Percentiles rank a stretch among this genome's conserved stretches.
Evolutionary conservation across 192 early-diverging fungal species (phyloP).

Genomic region (Coemansia sp.): DNA sequence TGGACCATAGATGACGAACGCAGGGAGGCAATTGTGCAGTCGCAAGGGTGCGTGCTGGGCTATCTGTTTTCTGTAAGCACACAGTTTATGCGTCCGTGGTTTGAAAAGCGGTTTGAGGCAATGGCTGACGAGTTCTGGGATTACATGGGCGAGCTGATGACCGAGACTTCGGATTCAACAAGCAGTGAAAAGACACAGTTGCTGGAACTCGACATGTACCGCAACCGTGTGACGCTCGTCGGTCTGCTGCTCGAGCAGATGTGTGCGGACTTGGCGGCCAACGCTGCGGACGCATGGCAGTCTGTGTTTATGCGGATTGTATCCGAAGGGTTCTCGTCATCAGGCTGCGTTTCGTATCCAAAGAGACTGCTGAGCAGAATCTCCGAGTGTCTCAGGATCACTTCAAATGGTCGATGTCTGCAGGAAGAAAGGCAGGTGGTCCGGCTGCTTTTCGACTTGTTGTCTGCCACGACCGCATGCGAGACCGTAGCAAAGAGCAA

Average conservation of each 20-base stretch:
- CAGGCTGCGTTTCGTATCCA: conserved; percentile 7
- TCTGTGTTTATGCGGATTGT: conserved; percentile 28
- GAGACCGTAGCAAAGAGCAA: conserved; percentile 5
- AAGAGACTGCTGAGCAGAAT: conserved; percentile 2
- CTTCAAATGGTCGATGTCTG: conserved; percentile 6
- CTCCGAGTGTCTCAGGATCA: background rate
- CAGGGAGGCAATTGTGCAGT: conserved; percentile 18
- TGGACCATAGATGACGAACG: conserved; percentile 40
- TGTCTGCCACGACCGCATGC: conserved; percentile 7
- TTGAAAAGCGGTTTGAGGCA: conserved; percentile 9
- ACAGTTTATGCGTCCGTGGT: conserved; percentile 42
- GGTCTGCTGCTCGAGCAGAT: conserved; percentile 41
- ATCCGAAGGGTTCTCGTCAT: background rate
- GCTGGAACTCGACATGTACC: conserved; percentile 37
- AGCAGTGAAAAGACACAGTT: background rate
- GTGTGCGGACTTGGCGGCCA: conserved; percentile 26
- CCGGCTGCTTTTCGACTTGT: conserved; percentile 22
- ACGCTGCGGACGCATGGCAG: conserved; percentile 2
- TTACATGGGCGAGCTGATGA: conserved; percentile 20
- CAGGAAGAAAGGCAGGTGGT: conserved; percentile 10
- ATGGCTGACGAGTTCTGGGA: conserved; percentile 17
- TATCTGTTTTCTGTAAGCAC: conserved; percentile 18
- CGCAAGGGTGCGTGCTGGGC: conserved; percentile 29
- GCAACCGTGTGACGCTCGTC: conserved; percentile 24
- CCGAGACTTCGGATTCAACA: no score